Percentiles rank a stretch among this genome's conserved stretches.
phyloP scores from a whole-genome alignment of 108 stramenopile species.

The Skeletonema tropicum region DNA sequence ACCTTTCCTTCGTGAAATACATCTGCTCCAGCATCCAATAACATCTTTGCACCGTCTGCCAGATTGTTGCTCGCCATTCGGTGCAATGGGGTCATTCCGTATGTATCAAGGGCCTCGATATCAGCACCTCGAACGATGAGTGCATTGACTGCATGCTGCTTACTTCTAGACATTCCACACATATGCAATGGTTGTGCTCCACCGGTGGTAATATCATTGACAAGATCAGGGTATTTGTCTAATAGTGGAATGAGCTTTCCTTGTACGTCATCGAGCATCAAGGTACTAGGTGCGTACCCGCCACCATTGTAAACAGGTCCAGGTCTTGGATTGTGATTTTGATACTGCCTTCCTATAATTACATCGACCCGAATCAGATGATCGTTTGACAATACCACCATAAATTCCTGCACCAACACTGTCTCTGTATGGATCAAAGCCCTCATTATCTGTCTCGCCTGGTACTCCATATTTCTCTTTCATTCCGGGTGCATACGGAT shows the following conservation, averaged over 20 bases:
- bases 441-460: constrained; percentile 70
- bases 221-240: constrained; percentile 62
- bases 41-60: constrained; percentile 66
- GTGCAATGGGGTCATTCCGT: constrained; percentile 83
- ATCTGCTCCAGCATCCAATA: constrained; percentile 66
- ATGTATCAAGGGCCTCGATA: constrained; percentile 73
- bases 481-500: constrained; percentile 79
- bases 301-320: constrained; percentile 83
- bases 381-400: constrained; percentile 72
- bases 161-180: constrained; percentile 72
- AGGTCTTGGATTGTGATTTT: constrained; percentile 80
- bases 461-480: constrained; percentile 79
- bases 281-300: constrained; percentile 67
- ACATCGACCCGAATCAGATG: constrained; percentile 50
- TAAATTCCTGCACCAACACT: constrained; percentile 87
- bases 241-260: constrained; percentile 67
- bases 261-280: constrained; percentile 55
- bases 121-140: constrained; percentile 72
- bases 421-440: constrained; percentile 84
- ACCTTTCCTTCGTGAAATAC: constrained; percentile 26
- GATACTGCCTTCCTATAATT: constrained; percentile 78
- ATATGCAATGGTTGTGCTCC: constrained; percentile 86
- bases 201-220: constrained; percentile 76
- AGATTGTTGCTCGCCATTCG: constrained; percentile 89
- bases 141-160: constrained; percentile 55